phyloP scores from a whole-genome alignment of 176 grass and related monocot genomes.

The Triticum turgidum region DNA sequence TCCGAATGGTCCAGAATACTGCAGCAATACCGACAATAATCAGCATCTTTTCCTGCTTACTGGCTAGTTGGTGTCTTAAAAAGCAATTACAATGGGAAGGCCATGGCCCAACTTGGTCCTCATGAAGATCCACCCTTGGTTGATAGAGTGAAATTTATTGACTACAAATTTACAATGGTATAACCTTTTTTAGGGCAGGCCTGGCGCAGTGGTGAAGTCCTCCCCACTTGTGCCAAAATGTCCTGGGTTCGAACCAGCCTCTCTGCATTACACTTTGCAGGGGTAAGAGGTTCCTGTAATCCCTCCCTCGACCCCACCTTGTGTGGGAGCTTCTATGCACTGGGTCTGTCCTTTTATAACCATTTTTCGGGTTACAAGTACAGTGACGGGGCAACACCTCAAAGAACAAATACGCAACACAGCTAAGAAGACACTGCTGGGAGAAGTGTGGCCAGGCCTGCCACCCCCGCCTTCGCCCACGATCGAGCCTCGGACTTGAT shows the following conservation, averaged over 20 bases:
- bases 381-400: neutral
- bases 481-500: neutral
- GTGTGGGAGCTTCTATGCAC: no score
- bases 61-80: neutral
- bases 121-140: neutral
- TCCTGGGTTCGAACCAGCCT: no score
- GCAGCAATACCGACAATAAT: neutral
- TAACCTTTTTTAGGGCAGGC: neutral
- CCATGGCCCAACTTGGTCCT: slow-evolving; percentile 5
- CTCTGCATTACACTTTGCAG: no score
- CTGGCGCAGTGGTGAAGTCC: no score
- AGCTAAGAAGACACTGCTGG: neutral
- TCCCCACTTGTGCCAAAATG: no score
- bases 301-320: no score
- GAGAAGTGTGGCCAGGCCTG: neutral
- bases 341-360: neutral
- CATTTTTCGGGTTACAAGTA: neutral
- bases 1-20: neutral
- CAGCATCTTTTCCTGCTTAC: neutral
- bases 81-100: neutral
- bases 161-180: neutral
- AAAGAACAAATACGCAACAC: neutral
- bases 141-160: neutral
- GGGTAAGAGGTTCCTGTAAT: no score
- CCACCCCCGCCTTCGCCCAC: neutral